phyloP scores from a whole-genome alignment of 495 filamentous ascomycete species.

The Sabuloglossum arenarium region DNA sequence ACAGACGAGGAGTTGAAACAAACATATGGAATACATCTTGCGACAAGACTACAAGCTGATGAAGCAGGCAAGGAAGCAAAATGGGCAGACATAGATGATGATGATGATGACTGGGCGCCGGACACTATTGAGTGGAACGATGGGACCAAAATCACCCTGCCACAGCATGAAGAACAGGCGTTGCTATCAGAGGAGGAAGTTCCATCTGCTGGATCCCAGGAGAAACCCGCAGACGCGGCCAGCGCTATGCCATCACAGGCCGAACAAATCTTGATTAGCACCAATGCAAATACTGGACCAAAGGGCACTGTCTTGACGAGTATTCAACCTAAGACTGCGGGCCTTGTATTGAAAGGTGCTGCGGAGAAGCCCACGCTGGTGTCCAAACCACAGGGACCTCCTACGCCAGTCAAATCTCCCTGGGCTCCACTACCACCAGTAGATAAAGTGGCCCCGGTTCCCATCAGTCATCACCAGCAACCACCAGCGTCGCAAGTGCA shows the following conservation, averaged over 20 bases:
- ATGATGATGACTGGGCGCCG: slow-evolving; percentile 95
- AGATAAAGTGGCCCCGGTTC: slow-evolving; percentile 54
- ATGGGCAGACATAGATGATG: slow-evolving; percentile 98
- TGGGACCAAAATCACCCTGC: slow-evolving; percentile 76
- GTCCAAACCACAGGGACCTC: slow-evolving; percentile 52
- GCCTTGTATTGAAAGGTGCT: slow-evolving; percentile 39
- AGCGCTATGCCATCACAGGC: not conserved
- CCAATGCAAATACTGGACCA: not conserved
- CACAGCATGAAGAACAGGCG: slow-evolving; percentile 24
- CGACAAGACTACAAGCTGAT: slow-evolving; percentile 71
- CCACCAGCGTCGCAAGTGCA: slow-evolving; percentile 9
- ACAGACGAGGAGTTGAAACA: slow-evolving; percentile 95
- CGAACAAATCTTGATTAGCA: not conserved
- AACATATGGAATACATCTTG: slow-evolving; percentile 90
- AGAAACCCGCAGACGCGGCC: slow-evolving; percentile 3
- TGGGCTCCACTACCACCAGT: slow-evolving; percentile 78
- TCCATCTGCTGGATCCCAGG: not conserved
- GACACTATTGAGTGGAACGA: slow-evolving; percentile 95
- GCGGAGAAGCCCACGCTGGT: slow-evolving; percentile 58
- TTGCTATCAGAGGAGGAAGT: not conserved
- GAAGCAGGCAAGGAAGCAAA: slow-evolving; percentile 63
- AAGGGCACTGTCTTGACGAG: slow-evolving; percentile 4
- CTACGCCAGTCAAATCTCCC: slow-evolving; percentile 64
- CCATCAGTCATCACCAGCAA: slow-evolving; percentile 21
- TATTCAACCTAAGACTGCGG: slow-evolving; percentile 10